These are phyloP conservation scores for Aspergillus indologenus DNA, from an alignment of 495 filamentous ascomycete genomes.

Conservation along the genomic window DNA sequence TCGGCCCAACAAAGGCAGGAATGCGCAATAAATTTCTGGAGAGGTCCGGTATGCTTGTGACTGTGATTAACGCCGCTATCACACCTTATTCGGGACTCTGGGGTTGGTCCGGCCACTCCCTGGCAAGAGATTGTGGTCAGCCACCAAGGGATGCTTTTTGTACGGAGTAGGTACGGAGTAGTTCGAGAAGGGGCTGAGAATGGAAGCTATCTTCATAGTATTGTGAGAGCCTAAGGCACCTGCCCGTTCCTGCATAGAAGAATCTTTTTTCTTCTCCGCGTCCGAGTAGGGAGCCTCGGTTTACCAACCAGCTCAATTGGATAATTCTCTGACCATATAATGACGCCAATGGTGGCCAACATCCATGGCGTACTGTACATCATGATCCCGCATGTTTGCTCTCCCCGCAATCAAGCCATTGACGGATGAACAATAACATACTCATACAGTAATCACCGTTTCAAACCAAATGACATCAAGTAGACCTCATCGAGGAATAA, in stretches of 20 bases:
- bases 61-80: background rate
- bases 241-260: background rate
- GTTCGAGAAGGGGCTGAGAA: background rate
- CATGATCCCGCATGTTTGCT: background rate
- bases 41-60: conserved; percentile 1
- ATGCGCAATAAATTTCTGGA: background rate
- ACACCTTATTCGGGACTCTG: background rate
- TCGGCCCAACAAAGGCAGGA: conserved; percentile 18
- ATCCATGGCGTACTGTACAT: background rate
- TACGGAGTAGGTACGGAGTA: background rate
- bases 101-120: too few species aligned
- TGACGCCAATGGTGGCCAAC: background rate
- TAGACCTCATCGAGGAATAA: background rate
- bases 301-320: background rate
- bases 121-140: background rate
- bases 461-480: background rate
- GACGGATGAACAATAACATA: background rate
- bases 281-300: background rate
- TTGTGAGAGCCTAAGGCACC: background rate
- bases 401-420: background rate
- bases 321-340: background rate
- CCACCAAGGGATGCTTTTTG: background rate
- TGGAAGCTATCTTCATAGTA: background rate
- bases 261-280: background rate
- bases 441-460: too few species aligned